Evolutionary conservation across 805 yeast genomes (phyloP), one percentile per base, ranked within the genome.

Genomic region (Kazachstania psychrophila): DNA sequence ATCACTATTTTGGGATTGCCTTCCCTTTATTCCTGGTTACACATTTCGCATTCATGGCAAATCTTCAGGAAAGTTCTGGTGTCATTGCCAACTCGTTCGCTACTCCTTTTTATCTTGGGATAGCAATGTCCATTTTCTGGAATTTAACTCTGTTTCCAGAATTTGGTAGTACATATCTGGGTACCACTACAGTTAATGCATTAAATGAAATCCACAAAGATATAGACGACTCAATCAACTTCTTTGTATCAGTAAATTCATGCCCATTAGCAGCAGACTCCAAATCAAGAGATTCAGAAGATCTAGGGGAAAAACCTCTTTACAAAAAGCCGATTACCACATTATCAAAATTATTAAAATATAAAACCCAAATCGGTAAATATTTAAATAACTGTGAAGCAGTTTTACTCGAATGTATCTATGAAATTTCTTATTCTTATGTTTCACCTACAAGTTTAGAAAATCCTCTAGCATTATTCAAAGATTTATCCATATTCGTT

Each of bases 1-100:
- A 68, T 33, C 61, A 67, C 38, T 61, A 70, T 45, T 70, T 69
- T 44, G 65, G 62, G 10, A 61, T 69, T 30, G 70, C 64, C 3
- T 69, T 70, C 40, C 69, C 73, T 4, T 36, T 69, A n/a, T 70
- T 72, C 38, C 42, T 71, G 31, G 72, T 68, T 12, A 70, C 66
- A 13, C 76, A 72, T 54, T 72, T 72, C 55, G 55, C 69, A 1
- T 70, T 69, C 37, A 45, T 68, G 39, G 64, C 61, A 10, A 48
- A 62, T 10, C 36, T 69, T 7, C 51, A 40, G 2, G 48, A 47
- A 6, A 32, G 54, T n/a, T 55, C 68, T 2, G 59, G 47, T 0
- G 43, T 40, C 2, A 51, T 64, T n/a, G 62, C 64, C 5, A 49
- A 56, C 27, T 54, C 58, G 7, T 71, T 55, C 40, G 55, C 67